These are phyloP conservation scores for Naganishia vishniacii DNA, from an alignment of 768 basidiomycete species.

Conservation along the genomic window DNA sequence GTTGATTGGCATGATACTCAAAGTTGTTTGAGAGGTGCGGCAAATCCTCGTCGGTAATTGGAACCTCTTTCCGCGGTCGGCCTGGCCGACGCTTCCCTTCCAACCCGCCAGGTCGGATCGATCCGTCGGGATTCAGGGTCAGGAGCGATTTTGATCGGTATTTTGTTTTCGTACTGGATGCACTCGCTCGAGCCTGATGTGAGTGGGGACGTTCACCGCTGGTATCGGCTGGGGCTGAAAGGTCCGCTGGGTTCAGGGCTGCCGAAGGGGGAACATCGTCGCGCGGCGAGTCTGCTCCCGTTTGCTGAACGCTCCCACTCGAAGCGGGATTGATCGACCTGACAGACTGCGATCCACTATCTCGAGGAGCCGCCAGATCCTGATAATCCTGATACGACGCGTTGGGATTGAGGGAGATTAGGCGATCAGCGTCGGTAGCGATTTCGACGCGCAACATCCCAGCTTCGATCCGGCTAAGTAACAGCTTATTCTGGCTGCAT, in stretches of 20 bases:
- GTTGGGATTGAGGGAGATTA: neutral
- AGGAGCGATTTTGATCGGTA: slow-evolving; percentile 22
- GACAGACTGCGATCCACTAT: neutral
- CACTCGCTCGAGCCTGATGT: too few species aligned
- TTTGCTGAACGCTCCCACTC: neutral
- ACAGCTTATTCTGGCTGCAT: slow-evolving; percentile 27
- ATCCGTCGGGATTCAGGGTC: slow-evolving; percentile 23
- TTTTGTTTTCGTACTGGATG: neutral
- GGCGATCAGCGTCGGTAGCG: slow-evolving; percentile 10
- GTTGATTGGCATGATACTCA: slow-evolving; percentile 11
- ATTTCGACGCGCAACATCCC: slow-evolving; percentile 22
- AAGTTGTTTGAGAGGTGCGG: neutral
- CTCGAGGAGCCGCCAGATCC: neutral
- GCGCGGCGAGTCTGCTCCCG: neutral
- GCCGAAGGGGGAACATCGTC: neutral
- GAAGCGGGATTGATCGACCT: neutral
- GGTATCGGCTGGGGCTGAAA: neutral
- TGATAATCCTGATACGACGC: slow-evolving; percentile 1
- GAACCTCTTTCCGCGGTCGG: slow-evolving; percentile 3
- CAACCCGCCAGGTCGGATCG: slow-evolving; percentile 20
- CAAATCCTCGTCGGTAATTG: neutral
- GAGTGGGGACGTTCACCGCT: too few species aligned
- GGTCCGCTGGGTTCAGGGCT: neutral
- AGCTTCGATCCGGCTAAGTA: slow-evolving; percentile 22
- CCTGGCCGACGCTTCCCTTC: slow-evolving; percentile 18